Percentiles rank a stretch among this genome's conserved stretches.
Evolutionary conservation across 768 basidiomycete genomes (phyloP).

Genomic region (Hydnum rufescens): DNA sequence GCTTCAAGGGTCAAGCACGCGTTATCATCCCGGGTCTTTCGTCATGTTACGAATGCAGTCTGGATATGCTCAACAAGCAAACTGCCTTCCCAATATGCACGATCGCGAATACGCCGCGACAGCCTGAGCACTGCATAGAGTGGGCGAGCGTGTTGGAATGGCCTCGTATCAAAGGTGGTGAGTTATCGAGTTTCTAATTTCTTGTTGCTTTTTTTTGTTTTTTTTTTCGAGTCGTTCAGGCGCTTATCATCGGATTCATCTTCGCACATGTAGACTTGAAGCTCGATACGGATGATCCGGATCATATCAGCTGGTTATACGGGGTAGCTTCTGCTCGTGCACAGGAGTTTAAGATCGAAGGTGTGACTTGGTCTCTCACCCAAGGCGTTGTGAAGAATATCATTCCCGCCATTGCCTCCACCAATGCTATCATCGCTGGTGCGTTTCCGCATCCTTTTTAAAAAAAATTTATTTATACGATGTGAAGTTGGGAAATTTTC

Average conservation of each 20-base stretch:
- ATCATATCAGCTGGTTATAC: slow-evolving; percentile 90
- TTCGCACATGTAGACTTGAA: slow-evolving; percentile 31
- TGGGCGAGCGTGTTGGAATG: slow-evolving; percentile 99
- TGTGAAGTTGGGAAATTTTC: neutral
- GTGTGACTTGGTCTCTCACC: slow-evolving; percentile 92
- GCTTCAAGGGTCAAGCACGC: slow-evolving; percentile 95
- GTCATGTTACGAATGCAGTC: slow-evolving; percentile 94
- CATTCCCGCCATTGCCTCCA: slow-evolving; percentile 96
- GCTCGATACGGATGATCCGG: slow-evolving; percentile 92
- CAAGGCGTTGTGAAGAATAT: slow-evolving; percentile 99
- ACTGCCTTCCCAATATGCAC: slow-evolving; percentile 97
- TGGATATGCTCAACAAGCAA: slow-evolving; percentile 96
- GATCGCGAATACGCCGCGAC: slow-evolving; percentile 92
- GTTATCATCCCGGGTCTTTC: slow-evolving; percentile 90
- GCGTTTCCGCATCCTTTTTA: slow-evolving; percentile 11
- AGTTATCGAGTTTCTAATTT: no score
- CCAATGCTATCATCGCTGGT: slow-evolving; percentile 97
- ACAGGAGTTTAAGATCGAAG: slow-evolving; percentile 89
- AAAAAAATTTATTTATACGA: neutral
- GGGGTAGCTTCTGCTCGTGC: slow-evolving; percentile 63
- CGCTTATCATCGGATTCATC: neutral
- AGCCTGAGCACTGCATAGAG: slow-evolving; percentile 98
- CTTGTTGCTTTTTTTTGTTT: neutral
- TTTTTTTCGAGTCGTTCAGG: no score
- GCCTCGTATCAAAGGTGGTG: slow-evolving; percentile 85